Base-by-base conservation (phyloP, 1,284 basidiomycete genomes). In the Ceratobasidium sp. region DNA sequence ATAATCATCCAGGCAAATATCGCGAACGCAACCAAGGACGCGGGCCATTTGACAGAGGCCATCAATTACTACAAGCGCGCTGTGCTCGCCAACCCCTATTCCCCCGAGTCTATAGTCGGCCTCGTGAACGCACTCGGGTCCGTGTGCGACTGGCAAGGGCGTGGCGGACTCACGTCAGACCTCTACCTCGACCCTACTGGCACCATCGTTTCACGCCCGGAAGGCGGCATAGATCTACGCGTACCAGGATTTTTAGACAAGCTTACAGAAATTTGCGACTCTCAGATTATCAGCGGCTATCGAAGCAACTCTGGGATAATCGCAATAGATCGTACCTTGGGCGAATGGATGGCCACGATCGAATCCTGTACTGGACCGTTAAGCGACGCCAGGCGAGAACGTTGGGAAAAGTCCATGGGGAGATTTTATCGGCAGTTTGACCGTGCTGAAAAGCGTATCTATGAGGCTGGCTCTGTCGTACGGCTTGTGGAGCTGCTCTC, bases 101-200 rank as follows among this genome's bases (percentile, higher is more conserved):
- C 89, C 46, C 84, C 87, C 1, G 89, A 89, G 76, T 89, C 88
- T 0, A 81, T 87, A 11, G 88, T 88, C 76, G 88, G 88, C 4
- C 79, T 89, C 6, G 85, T 83, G 58, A 87, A 86, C 75, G 84
- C 87, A 8, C 82, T 87, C 51, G 84, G 84, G 53, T 84, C 88
- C 0, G 81, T 89, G 5, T 88, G 88, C 78, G 85, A 87, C 79
- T 89, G 88, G 88, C 81, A 81, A 34, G 86, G 86, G 5, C 83
- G 86, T 59, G 83, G 86, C 49, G 80, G 78, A 39, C 65, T 79
- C 16, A 43, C 39, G 39, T 62, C 39, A 29, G 71, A 73, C 34
- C 9, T 75, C 7, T 71, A 71, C 41, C 11, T 62, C 22, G 68
- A 64, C 37, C 22, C 14, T 66, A 39, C 72, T 31, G 46, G 74